Evolutionary conservation across 1,284 basidiomycete genomes (phyloP), one percentile per base, ranked within the genome.

Genomic region (Crepidotus sp.): DNA sequence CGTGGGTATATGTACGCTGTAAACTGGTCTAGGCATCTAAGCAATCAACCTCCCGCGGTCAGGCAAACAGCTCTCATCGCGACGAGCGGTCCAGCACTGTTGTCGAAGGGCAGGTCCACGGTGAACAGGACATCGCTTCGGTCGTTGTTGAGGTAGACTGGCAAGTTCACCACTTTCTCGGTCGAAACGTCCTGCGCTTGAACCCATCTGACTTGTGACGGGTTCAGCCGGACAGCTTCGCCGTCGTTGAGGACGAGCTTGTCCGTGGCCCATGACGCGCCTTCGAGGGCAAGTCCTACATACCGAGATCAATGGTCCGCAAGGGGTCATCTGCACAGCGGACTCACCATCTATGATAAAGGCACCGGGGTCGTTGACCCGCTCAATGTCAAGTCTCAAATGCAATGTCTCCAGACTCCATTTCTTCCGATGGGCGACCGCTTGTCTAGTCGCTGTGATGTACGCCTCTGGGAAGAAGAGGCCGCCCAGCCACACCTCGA

Each of bases 391-490:
- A 14, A 97, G 68, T 45, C 80, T 67, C 33, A 97, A 64, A 44
- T 77, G 71, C 53, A 96, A 62, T n/a, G 89, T 91, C 64, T 97
- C 93, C 51, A 97, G 68, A 61, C 89, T 93, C 82, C 87, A 89
- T 52, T 80, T 80, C 65, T 87, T 91, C 45, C 81, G 74, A 61
- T 96, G 92, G 1, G 93, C 93, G 6, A 93, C 84, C 13, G 86
- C 81, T 64, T 97, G 94, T 42, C 93, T 76, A 1, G 91, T 94
- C 1, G 93, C 93, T 0, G 93, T 96, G 56, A 97, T 76, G 62
- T 92, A 96, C 2, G 91, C 92, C 58, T 94, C 90, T 1, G 94
- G 94, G 74, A 90, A 93, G 76, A 97, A 96, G 41, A 97, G 63
- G 0, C 89, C 88, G 25, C 93, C 92, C 10, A 96, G 74, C 85